These are phyloP conservation scores for Vaccinium darrowii DNA, from an alignment of 148 eudicot genomes.

Conservation along the genomic window DNA sequence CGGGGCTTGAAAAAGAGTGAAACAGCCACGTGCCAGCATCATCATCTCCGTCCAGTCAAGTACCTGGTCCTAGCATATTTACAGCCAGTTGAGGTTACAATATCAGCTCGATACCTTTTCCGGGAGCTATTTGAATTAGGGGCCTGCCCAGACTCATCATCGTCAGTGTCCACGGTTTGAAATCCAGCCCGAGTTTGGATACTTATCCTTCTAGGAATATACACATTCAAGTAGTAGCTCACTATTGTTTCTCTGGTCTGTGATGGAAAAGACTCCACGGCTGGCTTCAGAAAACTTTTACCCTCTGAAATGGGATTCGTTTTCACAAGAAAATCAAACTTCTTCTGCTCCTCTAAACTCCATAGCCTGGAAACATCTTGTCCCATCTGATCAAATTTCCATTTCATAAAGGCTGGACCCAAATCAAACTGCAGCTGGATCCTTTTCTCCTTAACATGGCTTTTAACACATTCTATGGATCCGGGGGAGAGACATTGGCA, in stretches of 20 bases:
- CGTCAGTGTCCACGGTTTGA: slow-evolving; percentile 57
- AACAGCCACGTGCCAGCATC: background rate
- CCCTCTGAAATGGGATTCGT: slow-evolving; percentile 37
- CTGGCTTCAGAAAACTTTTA: slow-evolving; percentile 48
- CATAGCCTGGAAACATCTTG: slow-evolving; percentile 55
- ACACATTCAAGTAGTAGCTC: slow-evolving; percentile 66
- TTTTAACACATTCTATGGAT: slow-evolving; percentile 48
- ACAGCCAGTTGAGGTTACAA: slow-evolving; percentile 14
- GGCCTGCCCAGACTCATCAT: slow-evolving; percentile 44
- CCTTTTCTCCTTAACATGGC: slow-evolving; percentile 47
- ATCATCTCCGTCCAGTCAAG: slow-evolving; percentile 48
- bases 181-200: slow-evolving; percentile 43
- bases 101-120: slow-evolving; percentile 40
- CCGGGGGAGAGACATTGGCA: slow-evolving; percentile 57
- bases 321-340: slow-evolving; percentile 44
- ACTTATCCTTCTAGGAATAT: slow-evolving; percentile 57
- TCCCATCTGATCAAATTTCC: slow-evolving; percentile 78
- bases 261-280: slow-evolving; percentile 34
- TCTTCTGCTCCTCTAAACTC: slow-evolving; percentile 44
- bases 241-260: slow-evolving; percentile 44
- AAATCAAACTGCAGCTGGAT: slow-evolving; percentile 39
- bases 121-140: slow-evolving; percentile 28
- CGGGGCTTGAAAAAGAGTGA: slow-evolving; percentile 11
- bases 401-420: slow-evolving; percentile 54
- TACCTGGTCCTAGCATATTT: slow-evolving; percentile 44